These are phyloP conservation scores for Lentinula aciculospora DNA, from an alignment of 768 basidiomycete species.

Conservation along the genomic window DNA sequence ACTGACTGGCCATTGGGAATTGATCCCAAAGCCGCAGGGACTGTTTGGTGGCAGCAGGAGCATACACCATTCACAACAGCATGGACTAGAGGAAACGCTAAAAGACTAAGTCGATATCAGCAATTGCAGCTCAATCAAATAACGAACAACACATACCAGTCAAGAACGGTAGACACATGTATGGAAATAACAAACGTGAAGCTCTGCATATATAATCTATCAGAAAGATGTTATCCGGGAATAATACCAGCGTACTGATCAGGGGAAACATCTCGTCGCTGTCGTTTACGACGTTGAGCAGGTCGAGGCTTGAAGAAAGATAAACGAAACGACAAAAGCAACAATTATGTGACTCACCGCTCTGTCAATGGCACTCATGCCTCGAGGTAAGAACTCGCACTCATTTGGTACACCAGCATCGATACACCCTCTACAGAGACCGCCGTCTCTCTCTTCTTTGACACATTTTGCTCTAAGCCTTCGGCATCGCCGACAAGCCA, in stretches of 20 bases:
- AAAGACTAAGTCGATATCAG: not conserved
- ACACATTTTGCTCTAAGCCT: constrained; percentile 12
- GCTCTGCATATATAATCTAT: constrained; percentile 1
- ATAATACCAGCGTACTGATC: constrained; percentile 4
- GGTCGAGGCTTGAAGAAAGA: constrained; percentile 6
- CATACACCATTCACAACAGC: constrained; percentile 4
- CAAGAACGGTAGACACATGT: not conserved
- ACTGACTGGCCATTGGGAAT: not conserved
- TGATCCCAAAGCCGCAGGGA: constrained; percentile 3
- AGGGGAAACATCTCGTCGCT: constrained; percentile 6
- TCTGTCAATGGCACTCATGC: constrained; percentile 12
- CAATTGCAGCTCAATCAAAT: not conserved
- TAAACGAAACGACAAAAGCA: not conserved
- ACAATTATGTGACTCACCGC: constrained; percentile 7
- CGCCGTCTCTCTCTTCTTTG: constrained; percentile 9
- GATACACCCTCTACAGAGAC: constrained; percentile 7
- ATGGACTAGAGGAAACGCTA: not conserved
- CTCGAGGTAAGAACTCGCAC: constrained; percentile 10
- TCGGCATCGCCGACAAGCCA: constrained; percentile 10
- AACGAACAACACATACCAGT: not conserved
- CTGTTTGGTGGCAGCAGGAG: constrained; percentile 3
- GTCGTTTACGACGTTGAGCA: constrained; percentile 10
- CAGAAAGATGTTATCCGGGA: not conserved
- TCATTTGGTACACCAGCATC: constrained; percentile 11
- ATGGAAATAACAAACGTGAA: not conserved